phyloP scores from a whole-genome alignment of 1,139 yeast species.

The Protomyces arabidopsidicola region DNA sequence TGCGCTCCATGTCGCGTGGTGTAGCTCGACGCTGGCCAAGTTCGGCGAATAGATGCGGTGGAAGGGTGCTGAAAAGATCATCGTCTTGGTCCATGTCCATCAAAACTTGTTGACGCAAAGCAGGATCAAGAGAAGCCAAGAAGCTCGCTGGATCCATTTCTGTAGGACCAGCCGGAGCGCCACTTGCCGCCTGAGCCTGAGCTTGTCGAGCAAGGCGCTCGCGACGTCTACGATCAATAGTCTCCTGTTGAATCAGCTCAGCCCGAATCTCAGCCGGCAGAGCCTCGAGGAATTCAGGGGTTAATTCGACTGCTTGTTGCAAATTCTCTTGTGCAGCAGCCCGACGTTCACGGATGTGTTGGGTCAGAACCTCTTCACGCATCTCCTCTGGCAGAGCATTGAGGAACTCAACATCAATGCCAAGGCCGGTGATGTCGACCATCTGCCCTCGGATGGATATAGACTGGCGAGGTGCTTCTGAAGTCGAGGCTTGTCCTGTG shows the following conservation, averaged over 20 bases:
- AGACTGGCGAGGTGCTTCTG: slow-evolving; percentile 49
- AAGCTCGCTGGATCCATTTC: slow-evolving; percentile 38
- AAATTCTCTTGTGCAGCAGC: slow-evolving; percentile 36
- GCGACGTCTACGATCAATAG: slow-evolving; percentile 38
- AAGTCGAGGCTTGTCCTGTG: neutral
- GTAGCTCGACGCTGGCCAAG: slow-evolving; percentile 33
- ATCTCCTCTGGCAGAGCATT: slow-evolving; percentile 89
- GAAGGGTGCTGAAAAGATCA: slow-evolving; percentile 38
- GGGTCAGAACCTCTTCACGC: slow-evolving; percentile 87
- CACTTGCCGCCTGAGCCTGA: slow-evolving; percentile 22
- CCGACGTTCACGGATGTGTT: slow-evolving; percentile 70
- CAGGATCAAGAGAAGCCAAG: slow-evolving; percentile 41
- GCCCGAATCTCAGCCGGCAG: slow-evolving; percentile 70
- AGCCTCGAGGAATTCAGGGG: slow-evolving; percentile 76
- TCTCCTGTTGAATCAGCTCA: slow-evolving; percentile 67
- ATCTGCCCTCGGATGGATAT: slow-evolving; percentile 73
- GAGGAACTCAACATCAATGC: slow-evolving; percentile 84
- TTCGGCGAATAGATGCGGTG: slow-evolving; percentile 40
- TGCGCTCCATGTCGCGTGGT: slow-evolving; percentile 35
- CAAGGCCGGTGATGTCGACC: slow-evolving; percentile 84
- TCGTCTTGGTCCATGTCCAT: slow-evolving; percentile 39
- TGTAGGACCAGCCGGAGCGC: slow-evolving; percentile 13
- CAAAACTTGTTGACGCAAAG: slow-evolving; percentile 40
- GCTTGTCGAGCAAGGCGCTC: slow-evolving; percentile 29
- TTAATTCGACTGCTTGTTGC: slow-evolving; percentile 53